A percentile compares a stretch with the other conserved stretches of the same genome.
These are phyloP conservation scores for Hanseniaspora hatyaiensis DNA, from an alignment of 805 yeast genomes.

Conservation along the genomic window DNA sequence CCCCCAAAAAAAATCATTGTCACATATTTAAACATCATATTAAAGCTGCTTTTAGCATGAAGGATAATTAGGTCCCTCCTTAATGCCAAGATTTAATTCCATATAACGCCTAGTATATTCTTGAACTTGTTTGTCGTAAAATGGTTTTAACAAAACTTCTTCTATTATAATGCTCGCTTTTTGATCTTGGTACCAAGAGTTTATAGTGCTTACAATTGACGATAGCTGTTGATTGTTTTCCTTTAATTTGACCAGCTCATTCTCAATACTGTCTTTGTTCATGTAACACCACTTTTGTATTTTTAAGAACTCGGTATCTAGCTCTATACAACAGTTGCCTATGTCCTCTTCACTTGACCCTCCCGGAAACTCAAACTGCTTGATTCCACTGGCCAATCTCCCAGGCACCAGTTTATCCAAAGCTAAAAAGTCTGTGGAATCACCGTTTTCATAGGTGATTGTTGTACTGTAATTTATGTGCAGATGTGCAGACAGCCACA, in stretches of 20 bases:
- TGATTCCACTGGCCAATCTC: slow-evolving; percentile 15
- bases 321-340: slow-evolving; percentile 6
- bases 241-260: background rate
- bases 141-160: background rate
- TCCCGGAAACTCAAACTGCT: slow-evolving; percentile 26
- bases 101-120: slow-evolving; percentile 7
- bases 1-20: background rate
- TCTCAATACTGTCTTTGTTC: background rate
- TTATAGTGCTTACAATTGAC: no score
- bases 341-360: slow-evolving; percentile 12
- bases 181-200: background rate
- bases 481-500: slow-evolving; percentile 85
- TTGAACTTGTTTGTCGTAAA: background rate
- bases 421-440: slow-evolving; percentile 20
- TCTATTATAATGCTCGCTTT: background rate
- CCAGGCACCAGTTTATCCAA: slow-evolving; percentile 16
- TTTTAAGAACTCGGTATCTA: slow-evolving; percentile 5
- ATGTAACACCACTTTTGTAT: slow-evolving; percentile 12
- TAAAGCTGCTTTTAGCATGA: background rate
- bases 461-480: slow-evolving; percentile 63
- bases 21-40: no score
- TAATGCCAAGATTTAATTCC: background rate
- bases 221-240: background rate
- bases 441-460: slow-evolving; percentile 32
- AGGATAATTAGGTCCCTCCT: background rate